Conservation (phyloP, 805 yeast species). For the Barnettozyma sucrosica region DNA sequence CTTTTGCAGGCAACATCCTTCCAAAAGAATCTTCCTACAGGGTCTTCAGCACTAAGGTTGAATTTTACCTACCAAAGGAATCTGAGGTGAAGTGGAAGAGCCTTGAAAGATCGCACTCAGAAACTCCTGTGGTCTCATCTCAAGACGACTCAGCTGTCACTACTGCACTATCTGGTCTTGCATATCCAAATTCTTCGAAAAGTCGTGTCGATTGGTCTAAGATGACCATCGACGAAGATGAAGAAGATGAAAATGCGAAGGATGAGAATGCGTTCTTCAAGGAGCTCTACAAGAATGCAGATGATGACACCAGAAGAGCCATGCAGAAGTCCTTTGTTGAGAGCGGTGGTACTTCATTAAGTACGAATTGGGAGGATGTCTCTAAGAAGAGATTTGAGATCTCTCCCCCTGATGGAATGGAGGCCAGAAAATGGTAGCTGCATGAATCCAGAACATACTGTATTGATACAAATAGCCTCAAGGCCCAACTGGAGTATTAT, state of each 20-base stretch:
- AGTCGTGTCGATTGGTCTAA: slow-evolving; percentile 67
- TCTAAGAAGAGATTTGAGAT: slow-evolving; percentile 44
- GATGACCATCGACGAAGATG: slow-evolving; percentile 40
- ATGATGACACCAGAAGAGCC: slow-evolving; percentile 83
- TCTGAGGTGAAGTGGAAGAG: slow-evolving; percentile 46
- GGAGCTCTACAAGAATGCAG: slow-evolving; percentile 68
- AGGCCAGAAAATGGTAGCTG: slow-evolving; percentile 16
- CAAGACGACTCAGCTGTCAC: background rate
- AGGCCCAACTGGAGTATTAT: no score
- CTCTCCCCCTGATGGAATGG: slow-evolving; percentile 24
- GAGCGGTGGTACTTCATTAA: slow-evolving; percentile 87
- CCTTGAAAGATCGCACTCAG: slow-evolving; percentile 28
- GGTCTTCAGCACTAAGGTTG: slow-evolving; percentile 70
- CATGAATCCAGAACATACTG: background rate
- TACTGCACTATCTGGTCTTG: background rate
- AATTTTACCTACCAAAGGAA: slow-evolving; percentile 52
- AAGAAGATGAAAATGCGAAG: slow-evolving; percentile 32
- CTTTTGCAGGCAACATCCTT: slow-evolving; percentile 46
- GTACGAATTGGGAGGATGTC: slow-evolving; percentile 93
- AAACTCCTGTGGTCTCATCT: slow-evolving; percentile 9
- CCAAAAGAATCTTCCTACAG: slow-evolving; percentile 39
- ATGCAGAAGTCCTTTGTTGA: slow-evolving; percentile 97
- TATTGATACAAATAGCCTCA: no score
- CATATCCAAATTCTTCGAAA: slow-evolving; percentile 61
- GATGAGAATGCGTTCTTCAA: slow-evolving; percentile 68